Evolutionary conservation across 495 filamentous ascomycete species (phyloP), one percentile per base, ranked within the genome.

Genomic region (Talaromyces ruber): DNA sequence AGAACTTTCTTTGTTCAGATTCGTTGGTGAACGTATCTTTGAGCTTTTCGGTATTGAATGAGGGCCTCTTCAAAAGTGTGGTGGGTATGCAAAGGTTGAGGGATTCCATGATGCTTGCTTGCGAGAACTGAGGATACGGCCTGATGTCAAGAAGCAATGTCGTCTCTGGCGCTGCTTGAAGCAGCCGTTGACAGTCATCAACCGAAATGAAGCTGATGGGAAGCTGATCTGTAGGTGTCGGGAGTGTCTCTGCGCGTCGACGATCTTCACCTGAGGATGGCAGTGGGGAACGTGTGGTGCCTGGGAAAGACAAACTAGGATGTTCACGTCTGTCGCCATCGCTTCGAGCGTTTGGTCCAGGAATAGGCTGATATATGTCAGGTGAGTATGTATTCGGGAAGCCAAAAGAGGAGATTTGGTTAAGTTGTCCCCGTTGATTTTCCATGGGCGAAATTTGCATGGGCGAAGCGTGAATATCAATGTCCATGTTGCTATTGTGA

Each of bases 1-100:
- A 80, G 69, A 98, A 98, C 62, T 80, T 90, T 18, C 76, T 75
- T 67, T 88, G 86, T 60, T 94, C 89, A 18, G 79, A 72, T 45
- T 89, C 84, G 50, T 83, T 84, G 64, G 90, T 89, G 70, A 98
- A 96, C 4, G 91, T 97, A 61, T 90, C 87, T 62, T 90, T 86
- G 18, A 98, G 79, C 67, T 95, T 98, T 60, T 90, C 79, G n/a
- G 95, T 82, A 64, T 93, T 92, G 73, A 93, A 98, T 0, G 94
- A 93, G 9, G 89, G 86, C 58, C 94, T 81, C 72, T 97, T 98
- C 47, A 98, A 75, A 39, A 98, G 74, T 0, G 93, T 98, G 8
- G 94, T 98, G 0, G 94, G 94, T 60, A 98, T 95, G 64, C 95
- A 98, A 12, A 98, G 80, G 73, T 96, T 98, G 52, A 98, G 72